Evolutionary conservation across 768 basidiomycete genomes (phyloP).

Genomic region (Omphalotus guepiniiformis): DNA sequence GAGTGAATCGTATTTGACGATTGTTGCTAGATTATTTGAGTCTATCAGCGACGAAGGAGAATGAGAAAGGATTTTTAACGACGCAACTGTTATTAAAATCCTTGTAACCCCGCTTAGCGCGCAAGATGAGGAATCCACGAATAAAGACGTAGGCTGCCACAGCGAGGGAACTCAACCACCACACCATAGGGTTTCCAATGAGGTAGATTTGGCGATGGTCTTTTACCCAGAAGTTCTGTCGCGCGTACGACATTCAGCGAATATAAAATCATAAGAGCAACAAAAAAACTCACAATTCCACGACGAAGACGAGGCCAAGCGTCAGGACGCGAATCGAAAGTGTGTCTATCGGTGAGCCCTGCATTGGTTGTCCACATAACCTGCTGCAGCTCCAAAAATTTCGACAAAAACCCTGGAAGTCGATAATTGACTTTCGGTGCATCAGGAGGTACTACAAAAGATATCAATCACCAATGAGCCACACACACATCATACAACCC

Average conservation of each 20-base stretch:
- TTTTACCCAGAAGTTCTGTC: conserved; percentile 97
- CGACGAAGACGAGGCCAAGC: conserved; percentile 88
- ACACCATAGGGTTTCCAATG: conserved; percentile 90
- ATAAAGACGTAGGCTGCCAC: conserved; percentile 63
- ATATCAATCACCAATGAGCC: neutral
- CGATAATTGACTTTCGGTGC: conserved; percentile 87
- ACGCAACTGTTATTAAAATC: conserved; percentile 92
- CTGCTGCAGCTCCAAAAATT: conserved; percentile 87
- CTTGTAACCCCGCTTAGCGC: conserved; percentile 84
- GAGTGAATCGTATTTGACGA: conserved; percentile 87
- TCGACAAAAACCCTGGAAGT: conserved; percentile 82
- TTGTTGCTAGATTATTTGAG: conserved; percentile 51
- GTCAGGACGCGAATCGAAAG: conserved; percentile 90
- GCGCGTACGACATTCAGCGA: conserved; percentile 8
- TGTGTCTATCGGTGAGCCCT: conserved; percentile 91
- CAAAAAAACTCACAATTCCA: conserved; percentile 72
- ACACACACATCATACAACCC: conserved; percentile 2
- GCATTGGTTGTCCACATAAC: conserved; percentile 99
- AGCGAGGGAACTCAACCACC: conserved; percentile 80
- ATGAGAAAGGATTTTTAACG: neutral
- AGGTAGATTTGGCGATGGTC: conserved; percentile 95
- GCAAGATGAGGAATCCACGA: conserved; percentile 78
- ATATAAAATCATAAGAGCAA: neutral
- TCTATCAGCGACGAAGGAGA: neutral
- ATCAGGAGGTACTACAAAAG: conserved; percentile 54